Evolutionary conservation across 106 monocot species (phyloP).

Genomic region (Platanthera guangdongensis): DNA sequence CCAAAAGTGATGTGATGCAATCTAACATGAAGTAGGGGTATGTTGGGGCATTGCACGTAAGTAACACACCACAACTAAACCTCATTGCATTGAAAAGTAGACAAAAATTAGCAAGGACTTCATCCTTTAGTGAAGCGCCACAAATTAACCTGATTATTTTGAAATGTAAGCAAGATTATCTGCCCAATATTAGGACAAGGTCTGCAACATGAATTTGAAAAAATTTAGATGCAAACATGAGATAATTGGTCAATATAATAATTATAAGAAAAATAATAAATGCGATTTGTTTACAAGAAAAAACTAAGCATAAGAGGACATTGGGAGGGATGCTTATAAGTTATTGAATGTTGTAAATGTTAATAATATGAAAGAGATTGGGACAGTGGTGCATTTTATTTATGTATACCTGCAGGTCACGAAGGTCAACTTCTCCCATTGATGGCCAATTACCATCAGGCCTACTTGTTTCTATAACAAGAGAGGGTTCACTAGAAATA

Average conservation of each 20-base stretch:
- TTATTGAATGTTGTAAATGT: too few relatives aligned
- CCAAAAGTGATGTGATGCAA: too few relatives aligned
- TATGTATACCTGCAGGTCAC: constrained; percentile 45
- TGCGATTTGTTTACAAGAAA: neutral
- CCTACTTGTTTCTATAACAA: constrained; percentile 29
- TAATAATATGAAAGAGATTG: too few relatives aligned
- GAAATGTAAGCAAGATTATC: neutral
- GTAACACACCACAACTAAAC: neutral
- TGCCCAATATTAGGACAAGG: neutral
- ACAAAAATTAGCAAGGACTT: neutral
- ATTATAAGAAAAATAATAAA: neutral
- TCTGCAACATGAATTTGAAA: neutral
- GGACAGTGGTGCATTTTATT: too few relatives aligned
- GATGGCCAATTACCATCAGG: constrained; percentile 53
- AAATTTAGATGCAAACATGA: neutral
- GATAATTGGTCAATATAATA: neutral
- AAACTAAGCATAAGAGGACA: neutral
- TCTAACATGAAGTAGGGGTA: neutral
- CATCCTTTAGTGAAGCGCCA: neutral
- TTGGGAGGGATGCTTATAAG: too few relatives aligned
- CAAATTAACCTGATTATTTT: neutral
- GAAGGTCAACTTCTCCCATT: constrained; percentile 44
- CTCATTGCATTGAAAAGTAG: neutral
- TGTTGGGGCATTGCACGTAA: neutral
- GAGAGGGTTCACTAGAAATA: constrained; percentile 73